Percentiles rank a stretch among this genome's conserved stretches.
Evolutionary conservation across 1,284 basidiomycete genomes (phyloP).

Genomic region (Rhodotorula sp.): DNA sequence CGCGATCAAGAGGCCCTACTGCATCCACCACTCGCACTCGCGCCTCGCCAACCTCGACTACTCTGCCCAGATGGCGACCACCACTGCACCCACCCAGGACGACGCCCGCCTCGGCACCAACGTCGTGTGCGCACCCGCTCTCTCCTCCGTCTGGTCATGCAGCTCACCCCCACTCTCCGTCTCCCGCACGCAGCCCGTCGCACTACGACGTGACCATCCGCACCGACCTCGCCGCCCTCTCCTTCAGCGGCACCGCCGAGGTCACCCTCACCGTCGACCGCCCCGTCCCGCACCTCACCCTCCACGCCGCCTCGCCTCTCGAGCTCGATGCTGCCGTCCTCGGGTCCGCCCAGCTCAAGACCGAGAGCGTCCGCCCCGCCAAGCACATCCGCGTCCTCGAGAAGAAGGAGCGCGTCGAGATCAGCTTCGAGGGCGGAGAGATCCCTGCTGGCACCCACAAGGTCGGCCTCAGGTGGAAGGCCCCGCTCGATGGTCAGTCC

Average conservation of each 20-base stretch:
- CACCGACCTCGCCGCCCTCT: constrained; percentile 75
- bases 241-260: constrained; percentile 78
- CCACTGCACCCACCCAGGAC: neutral
- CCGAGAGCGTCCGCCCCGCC: constrained; percentile 31
- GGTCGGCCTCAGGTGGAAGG: constrained; percentile 42
- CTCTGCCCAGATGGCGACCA: constrained; percentile 5
- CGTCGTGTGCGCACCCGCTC: constrained; percentile 9
- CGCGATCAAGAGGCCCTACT: constrained; percentile 4
- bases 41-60: constrained; percentile 23
- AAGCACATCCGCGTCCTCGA: constrained; percentile 27
- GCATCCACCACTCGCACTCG: constrained; percentile 19
- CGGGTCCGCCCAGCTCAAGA: constrained; percentile 41
- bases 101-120: constrained; percentile 16
- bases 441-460: constrained; percentile 34
- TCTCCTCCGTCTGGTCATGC: no score
- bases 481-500: constrained; percentile 33
- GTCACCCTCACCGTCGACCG: constrained; percentile 69
- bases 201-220: constrained; percentile 83
- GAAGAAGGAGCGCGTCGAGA: constrained; percentile 32
- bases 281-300: constrained; percentile 63
- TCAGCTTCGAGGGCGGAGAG: constrained; percentile 33
- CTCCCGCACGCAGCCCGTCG: constrained; percentile 57
- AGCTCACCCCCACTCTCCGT: neutral
- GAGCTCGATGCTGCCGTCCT: constrained; percentile 69
- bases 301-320: constrained; percentile 63